phyloP scores from a whole-genome alignment of 345 rosid genomes.

The Gossypium australe region DNA sequence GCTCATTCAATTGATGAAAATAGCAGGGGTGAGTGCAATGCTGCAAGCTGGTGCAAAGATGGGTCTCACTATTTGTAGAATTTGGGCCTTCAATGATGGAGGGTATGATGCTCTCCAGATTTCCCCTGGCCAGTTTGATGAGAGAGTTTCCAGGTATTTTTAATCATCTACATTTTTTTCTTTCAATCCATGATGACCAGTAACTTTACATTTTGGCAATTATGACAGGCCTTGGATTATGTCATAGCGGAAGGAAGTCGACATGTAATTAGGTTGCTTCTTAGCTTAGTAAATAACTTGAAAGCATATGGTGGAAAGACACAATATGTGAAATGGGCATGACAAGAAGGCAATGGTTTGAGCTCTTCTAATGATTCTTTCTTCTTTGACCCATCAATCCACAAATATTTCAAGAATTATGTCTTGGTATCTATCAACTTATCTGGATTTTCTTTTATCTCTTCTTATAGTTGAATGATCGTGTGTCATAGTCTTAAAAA shows the following conservation, averaged over 20 bases:
- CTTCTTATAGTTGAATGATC: not conserved
- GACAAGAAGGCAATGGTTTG: conserved; percentile 93
- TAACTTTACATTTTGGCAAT: not conserved
- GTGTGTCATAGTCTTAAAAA: no score
- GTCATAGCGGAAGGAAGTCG: conserved; percentile 83
- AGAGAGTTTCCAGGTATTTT: conserved; percentile 69
- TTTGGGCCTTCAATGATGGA: conserved; percentile 98
- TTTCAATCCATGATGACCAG: not conserved
- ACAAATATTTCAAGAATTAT: conserved; percentile 73
- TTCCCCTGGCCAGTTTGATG: conserved; percentile 85
- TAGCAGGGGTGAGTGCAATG: conserved; percentile 55
- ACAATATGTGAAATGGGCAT: conserved; percentile 94
- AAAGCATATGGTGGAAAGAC: conserved; percentile 91
- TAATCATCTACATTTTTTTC: not conserved
- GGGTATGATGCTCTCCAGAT: conserved; percentile 87
- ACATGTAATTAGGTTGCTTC: conserved; percentile 68
- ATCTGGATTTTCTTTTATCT: not conserved
- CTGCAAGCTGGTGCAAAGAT: conserved; percentile 75
- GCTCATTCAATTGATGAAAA: conserved; percentile 70
- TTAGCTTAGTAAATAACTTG: conserved; percentile 83
- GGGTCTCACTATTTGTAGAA: conserved; percentile 94
- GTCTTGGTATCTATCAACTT: conserved; percentile 41
- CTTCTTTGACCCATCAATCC: conserved; percentile 92
- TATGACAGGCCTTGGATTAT: conserved; percentile 81
- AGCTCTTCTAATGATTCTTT: conserved; percentile 94